Base-by-base conservation (phyloP, 495 filamentous ascomycete genomes). In the Tuber indicum region DNA sequence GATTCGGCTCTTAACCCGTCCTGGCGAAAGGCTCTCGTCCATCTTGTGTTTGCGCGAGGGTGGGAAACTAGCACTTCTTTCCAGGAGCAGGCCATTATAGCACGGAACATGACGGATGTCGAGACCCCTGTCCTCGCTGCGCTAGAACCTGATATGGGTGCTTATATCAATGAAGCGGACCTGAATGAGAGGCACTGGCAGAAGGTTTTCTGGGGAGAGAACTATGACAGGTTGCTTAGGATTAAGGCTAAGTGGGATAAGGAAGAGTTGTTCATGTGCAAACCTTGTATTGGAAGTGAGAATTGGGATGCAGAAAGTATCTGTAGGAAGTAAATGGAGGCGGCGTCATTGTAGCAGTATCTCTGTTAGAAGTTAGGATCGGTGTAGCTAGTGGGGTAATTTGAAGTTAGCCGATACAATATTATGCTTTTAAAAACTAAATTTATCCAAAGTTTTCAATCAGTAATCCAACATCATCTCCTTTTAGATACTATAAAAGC, bases 151-250 rank as follows among this genome's bases (percentile, higher is more conserved):
- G 81, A 84, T 70, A 84, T 85, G 72, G 87, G 87, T 8, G 81
- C 86, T 7, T 88, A 88, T 78, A 45, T 86, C 76, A 89, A 89
- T 74, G 86, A 89, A 81, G 87, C 84, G 0, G 86, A 87, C 72
- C 76, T 82, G 4, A 86, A 86, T 71, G 87, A 87, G 44, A 75
- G 81, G 62, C 82, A 85, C 21, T 89, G 86, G 84, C 83, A 85
- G 72, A 75, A 85, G 62, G 84, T 86, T 10, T 89, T 86, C 79
- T 89, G 86, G 84, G 88, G 88, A 1, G 81, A 84, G 19, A 88
- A 89, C 71, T 86, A 87, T 70, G 78, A 73, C 21, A 77, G 52
- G 16, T 77, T 89, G 44, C 75, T 85, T 32, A 70, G 69, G 3
- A 77, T 88, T 23, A 89, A 89, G 83, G 77, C 78, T 44, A 85